phyloP scores from a whole-genome alignment of 768 basidiomycete species.

The Sporobolomyces phaffii region DNA sequence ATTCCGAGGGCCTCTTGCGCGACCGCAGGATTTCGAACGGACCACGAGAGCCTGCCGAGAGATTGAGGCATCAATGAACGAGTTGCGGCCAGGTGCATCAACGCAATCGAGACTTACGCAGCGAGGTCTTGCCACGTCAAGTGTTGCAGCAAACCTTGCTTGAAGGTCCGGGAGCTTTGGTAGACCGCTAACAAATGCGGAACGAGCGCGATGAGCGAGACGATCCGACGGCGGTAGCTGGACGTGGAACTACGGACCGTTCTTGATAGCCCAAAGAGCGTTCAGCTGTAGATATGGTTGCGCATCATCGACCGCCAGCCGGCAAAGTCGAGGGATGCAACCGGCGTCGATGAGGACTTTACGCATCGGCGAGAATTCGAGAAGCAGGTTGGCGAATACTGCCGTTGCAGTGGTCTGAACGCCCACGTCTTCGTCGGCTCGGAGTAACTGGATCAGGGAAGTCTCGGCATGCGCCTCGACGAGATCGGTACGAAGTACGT shows the following conservation, averaged over 20 bases:
- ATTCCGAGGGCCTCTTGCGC: conserved; percentile 35
- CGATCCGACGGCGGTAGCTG: no score
- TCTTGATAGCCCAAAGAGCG: conserved; percentile 40
- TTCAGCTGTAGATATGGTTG: conserved; percentile 6
- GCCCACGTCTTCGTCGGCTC: conserved; percentile 39
- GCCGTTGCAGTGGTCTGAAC: conserved; percentile 35
- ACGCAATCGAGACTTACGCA: no score
- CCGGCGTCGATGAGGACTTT: conserved; percentile 23
- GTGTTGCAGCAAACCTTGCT: conserved; percentile 12
- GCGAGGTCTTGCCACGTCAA: conserved; percentile 32
- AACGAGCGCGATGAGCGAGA: no score
- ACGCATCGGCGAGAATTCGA: conserved; percentile 42
- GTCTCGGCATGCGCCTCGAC: conserved; percentile 74
- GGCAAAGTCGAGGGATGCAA: conserved; percentile 27
- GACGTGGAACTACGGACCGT: no score
- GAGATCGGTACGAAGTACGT: conserved; percentile 73
- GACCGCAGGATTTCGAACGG: neutral
- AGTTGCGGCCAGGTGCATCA: no score
- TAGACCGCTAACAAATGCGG: no score
- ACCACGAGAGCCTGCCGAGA: neutral
- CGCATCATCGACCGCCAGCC: neutral
- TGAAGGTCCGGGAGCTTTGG: conserved; percentile 31
- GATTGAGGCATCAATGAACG: neutral
- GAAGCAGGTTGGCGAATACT: conserved; percentile 35
- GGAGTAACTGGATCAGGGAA: conserved; percentile 60